Evolutionary conservation across 495 filamentous ascomycete genomes (phyloP), one percentile per base, ranked within the genome.

Genomic region (Aspergillus steynii): DNA sequence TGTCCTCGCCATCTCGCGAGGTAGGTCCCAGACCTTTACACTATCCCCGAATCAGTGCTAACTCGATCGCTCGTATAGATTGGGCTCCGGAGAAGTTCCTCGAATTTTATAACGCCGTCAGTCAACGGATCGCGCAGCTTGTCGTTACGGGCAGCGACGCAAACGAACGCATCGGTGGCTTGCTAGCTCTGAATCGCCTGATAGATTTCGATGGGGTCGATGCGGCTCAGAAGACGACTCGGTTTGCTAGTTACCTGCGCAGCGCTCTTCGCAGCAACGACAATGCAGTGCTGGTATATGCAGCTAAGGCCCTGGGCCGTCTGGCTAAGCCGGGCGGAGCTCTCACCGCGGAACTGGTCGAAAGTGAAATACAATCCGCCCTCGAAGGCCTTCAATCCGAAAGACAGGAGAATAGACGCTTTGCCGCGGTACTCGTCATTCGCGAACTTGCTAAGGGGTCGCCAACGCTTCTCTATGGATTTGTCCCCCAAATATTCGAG

Each of bases 191-290:
- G 57, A 93, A 96, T 69, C 86, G 87, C 45, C 84, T 99, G 29
- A 96, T 97, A 72, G 91, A 96, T 71, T 96, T 99, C 67, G 92
- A 96, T 64, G 93, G 93, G 61, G 93, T 97, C 46, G 96, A 98
- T 75, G 87, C 88, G 6, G 93, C 92, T 20, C 87, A 94, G 65
- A 98, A 98, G 72, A 97, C 94, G 37, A 93, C 93, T 12, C 85
- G 93, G 32, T 98, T 97, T 72, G 89, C 90, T 47, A 90, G 91
- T 62, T 93, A 92, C 66, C 85, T 99, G n/a, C 88, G 91, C 58
- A 88, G 82, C 50, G 91, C 96, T 29, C 80, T 98, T 65, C 85
- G 92, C 66, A 93, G 94, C 53, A 95, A 91, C 67, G 94, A 98
- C 61, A 90, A 87, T 59, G 83, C 83, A 32, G 91, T 94, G 14